Conservation (phyloP, 768 basidiomycete species). For the Kondoa malvinella region DNA sequence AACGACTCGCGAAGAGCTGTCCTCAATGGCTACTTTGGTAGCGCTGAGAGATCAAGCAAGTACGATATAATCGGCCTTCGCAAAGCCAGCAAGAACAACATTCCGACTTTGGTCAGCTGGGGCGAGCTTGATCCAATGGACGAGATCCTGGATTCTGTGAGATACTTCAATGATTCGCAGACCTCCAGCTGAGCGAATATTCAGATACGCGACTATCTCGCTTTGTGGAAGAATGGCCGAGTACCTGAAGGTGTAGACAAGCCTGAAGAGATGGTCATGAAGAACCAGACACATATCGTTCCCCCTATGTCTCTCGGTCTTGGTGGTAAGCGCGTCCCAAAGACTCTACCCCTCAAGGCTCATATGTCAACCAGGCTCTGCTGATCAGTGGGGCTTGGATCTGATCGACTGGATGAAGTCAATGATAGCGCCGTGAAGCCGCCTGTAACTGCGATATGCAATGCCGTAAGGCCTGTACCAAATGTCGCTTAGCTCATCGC, state of each 20-base stretch:
- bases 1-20: neutral
- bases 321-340: neutral
- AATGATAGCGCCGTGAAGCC: too few relatives aligned
- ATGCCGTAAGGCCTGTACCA: too few relatives aligned
- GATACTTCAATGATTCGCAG: neutral
- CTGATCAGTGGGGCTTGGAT: neutral
- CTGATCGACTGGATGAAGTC: neutral
- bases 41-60: neutral
- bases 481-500: too few relatives aligned
- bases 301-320: neutral
- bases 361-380: too few relatives aligned
- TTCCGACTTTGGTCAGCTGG: neutral
- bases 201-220: neutral
- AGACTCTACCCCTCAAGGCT: too few relatives aligned
- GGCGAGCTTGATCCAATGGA: neutral
- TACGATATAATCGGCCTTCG: neutral
- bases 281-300: neutral
- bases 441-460: too few relatives aligned
- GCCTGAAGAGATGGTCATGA: neutral
- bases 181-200: neutral
- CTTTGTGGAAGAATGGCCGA: neutral
- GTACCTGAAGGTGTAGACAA: neutral
- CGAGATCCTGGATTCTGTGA: neutral
- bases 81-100: neutral
- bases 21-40: neutral